A percentile compares a stretch with the other conserved stretches of the same genome.
Conservation (phyloP, 768 basidiomycete species). For the Neoboletus subvelutipes region DNA sequence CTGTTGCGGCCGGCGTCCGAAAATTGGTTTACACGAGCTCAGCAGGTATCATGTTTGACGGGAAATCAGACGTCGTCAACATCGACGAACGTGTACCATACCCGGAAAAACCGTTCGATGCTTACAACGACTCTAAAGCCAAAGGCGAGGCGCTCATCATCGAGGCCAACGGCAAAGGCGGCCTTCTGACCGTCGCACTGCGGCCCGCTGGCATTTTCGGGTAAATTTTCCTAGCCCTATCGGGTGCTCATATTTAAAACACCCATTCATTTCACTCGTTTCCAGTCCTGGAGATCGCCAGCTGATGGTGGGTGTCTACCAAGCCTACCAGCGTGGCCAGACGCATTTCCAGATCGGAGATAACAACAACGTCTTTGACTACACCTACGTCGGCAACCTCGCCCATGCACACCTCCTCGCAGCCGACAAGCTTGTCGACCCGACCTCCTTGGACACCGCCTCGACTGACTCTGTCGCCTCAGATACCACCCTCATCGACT, state of each 20-base stretch:
- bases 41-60: slow-evolving; percentile 88
- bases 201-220: slow-evolving; percentile 96
- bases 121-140: slow-evolving; percentile 93
- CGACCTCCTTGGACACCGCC: slow-evolving; percentile 38
- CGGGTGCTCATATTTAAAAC: not conserved
- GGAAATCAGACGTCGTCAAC: slow-evolving; percentile 73
- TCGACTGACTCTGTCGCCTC: slow-evolving; percentile 13
- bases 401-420: slow-evolving; percentile 93
- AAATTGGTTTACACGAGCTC: slow-evolving; percentile 96
- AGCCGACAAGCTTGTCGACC: slow-evolving; percentile 72
- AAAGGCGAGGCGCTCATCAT: slow-evolving; percentile 83
- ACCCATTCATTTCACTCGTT: not conserved
- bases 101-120: slow-evolving; percentile 76
- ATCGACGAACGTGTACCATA: slow-evolving; percentile 84
- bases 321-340: slow-evolving; percentile 77
- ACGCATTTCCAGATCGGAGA: slow-evolving; percentile 92
- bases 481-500: slow-evolving; percentile 40
- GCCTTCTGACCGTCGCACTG: slow-evolving; percentile 84
- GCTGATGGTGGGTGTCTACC: slow-evolving; percentile 72
- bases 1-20: slow-evolving; percentile 64
- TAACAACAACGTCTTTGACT: slow-evolving; percentile 93
- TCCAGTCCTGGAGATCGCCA: slow-evolving; percentile 89
- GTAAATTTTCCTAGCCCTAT: slow-evolving; percentile 41
- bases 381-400: slow-evolving; percentile 95
- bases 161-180: slow-evolving; percentile 80